Evolutionary conservation across 352 stramenopile genomes (phyloP), one percentile per base, ranked within the genome.

Genomic region (Blastocystis sp.): DNA sequence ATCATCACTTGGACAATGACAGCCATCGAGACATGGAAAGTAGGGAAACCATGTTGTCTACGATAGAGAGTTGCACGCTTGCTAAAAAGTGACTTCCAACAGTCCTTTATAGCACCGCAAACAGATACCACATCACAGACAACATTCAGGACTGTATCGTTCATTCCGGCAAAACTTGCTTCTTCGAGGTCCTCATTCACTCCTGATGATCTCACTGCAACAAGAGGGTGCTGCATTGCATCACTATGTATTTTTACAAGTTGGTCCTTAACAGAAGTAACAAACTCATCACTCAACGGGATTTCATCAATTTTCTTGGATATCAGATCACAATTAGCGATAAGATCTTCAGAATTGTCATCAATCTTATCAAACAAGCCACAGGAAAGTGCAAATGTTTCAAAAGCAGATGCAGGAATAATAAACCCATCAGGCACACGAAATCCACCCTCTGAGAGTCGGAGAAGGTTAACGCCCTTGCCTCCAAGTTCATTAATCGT

Each of bases 81-180:
- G 6, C 39, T 8, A 26, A 66, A 82, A n/a, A 82, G 37, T 5
- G 73, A 82, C 34, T 50, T 70, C 73, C 73, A 82, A 50, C 73
- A 82, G 20, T 66, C 39, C 37, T 70, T 66, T 5, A 82, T 29
- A 11, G 73, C 73, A 5, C 3, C 39, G 29, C 59, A 66, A 15
- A 82, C 59, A 34, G 54, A 47, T 13, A 34, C 73, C 6, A 70
- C 59, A 1, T 66, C 37, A n/a, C 29, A 50, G 2, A 26, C 23
- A 26, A 82, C 73, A 68, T 82, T 82, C 11, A 82, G 59, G 54
- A 82, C 26, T 6, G 73, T 82, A 15, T 82, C 73, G 37, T 82
- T 66, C 73, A 82, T 82, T 70, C 73, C 73, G 0, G 73, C 73
- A 34, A 82, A 82, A 82, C 54, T 70, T 15, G 73, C 73, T 18